These are phyloP conservation scores for Melampsora americana DNA, from an alignment of 1,284 basidiomycete species.

Conservation along the genomic window DNA sequence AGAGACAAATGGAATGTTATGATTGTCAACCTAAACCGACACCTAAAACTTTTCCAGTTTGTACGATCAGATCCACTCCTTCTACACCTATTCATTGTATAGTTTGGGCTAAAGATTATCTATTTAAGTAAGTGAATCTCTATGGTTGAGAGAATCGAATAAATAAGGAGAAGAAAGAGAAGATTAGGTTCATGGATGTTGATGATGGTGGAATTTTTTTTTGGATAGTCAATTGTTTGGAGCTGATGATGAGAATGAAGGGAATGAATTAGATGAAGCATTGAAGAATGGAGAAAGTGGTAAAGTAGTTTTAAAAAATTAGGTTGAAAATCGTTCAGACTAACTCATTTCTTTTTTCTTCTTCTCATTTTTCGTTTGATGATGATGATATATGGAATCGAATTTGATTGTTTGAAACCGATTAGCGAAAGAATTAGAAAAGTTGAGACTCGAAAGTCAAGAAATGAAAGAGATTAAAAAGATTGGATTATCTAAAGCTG, in stretches of 20 bases:
- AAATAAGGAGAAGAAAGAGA: not conserved
- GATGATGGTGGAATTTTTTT: not conserved
- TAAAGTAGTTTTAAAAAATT: too few species aligned
- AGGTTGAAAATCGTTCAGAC: too few species aligned
- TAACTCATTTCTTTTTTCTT: conserved; percentile 6
- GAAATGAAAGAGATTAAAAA: conserved; percentile 78
- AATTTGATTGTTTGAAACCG: not conserved
- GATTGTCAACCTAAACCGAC: conserved; percentile 84
- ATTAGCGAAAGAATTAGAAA: conserved; percentile 83
- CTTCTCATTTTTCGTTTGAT: not conserved
- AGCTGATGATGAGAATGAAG: conserved; percentile 71
- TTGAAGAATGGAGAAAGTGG: conserved; percentile 83
- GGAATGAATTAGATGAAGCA: conserved; percentile 75
- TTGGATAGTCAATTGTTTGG: conserved; percentile 85
- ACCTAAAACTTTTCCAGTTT: conserved; percentile 93
- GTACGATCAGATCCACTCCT: conserved; percentile 95
- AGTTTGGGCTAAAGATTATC: conserved; percentile 97
- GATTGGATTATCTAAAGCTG: conserved; percentile 55
- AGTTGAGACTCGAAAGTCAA: conserved; percentile 79
- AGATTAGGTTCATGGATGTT: conserved; percentile 15
- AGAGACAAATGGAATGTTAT: conserved; percentile 85
- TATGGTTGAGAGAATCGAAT: too few species aligned
- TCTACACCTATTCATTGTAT: conserved; percentile 98
- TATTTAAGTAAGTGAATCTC: conserved; percentile 71
- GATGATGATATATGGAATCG: not conserved